These are phyloP conservation scores for Xerophyta viscosa DNA, from an alignment of 106 monocot species.

Conservation along the genomic window DNA sequence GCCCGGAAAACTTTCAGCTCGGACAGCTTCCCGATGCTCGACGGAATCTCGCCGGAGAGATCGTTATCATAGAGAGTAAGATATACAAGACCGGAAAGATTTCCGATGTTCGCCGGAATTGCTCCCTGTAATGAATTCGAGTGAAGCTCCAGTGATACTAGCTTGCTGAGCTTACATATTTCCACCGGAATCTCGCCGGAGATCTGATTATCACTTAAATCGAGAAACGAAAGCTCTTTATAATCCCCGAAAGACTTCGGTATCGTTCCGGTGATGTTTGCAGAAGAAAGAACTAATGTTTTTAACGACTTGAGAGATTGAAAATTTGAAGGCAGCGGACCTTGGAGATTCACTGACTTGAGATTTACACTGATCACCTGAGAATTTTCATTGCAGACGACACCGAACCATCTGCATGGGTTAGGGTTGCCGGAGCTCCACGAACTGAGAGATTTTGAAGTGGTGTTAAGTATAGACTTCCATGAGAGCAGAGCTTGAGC, in stretches of 20 bases:
- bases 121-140: conserved; percentile 61
- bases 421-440: conserved; percentile 56
- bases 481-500: conserved; percentile 75
- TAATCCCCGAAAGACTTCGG: conserved; percentile 52
- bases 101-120: conserved; percentile 63
- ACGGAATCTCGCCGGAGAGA: conserved; percentile 59
- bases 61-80: conserved; percentile 76
- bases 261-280: conserved; percentile 80
- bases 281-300: conserved; percentile 52
- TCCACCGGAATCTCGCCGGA: conserved; percentile 69
- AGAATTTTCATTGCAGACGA: conserved; percentile 48
- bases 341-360: conserved; percentile 40
- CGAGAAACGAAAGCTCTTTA: conserved; percentile 31
- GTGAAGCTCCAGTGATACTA: conserved; percentile 48
- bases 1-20: conserved; percentile 64
- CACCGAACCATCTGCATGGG: conserved; percentile 77
- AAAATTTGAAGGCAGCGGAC: conserved; percentile 56
- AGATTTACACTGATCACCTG: conserved; percentile 39
- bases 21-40: conserved; percentile 59
- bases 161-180: conserved; percentile 49
- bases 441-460: conserved; percentile 27
- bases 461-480: conserved; percentile 44
- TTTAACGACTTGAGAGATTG: conserved; percentile 42
- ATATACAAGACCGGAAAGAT: conserved; percentile 42
- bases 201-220: conserved; percentile 74